These are phyloP conservation scores for Daldinia bambusicola DNA, from an alignment of 495 filamentous ascomycete species.

Conservation along the genomic window DNA sequence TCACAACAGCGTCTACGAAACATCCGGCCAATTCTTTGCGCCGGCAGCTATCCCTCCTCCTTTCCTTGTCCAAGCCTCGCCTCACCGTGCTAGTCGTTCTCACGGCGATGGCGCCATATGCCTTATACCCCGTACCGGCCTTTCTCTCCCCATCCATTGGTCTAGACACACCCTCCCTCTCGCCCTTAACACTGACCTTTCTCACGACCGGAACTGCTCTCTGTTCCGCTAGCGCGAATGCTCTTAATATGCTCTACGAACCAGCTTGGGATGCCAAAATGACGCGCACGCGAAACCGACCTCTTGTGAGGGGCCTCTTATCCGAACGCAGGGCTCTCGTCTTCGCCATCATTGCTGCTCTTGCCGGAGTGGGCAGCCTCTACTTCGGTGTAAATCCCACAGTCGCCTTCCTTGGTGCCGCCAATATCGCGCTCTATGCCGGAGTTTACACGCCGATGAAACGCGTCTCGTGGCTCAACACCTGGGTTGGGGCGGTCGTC, in stretches of 20 bases:
- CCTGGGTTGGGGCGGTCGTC: slow-evolving; percentile 93
- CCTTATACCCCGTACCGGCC: slow-evolving; percentile 86
- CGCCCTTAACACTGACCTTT: slow-evolving; percentile 89
- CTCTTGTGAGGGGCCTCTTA: slow-evolving; percentile 85
- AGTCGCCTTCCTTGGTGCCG: slow-evolving; percentile 81
- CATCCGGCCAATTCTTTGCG: slow-evolving; percentile 74
- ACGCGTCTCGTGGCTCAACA: slow-evolving; percentile 85
- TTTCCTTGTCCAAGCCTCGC: slow-evolving; percentile 93
- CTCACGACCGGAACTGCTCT: slow-evolving; percentile 90
- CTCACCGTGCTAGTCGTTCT: slow-evolving; percentile 92
- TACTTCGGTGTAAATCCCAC: slow-evolving; percentile 96
- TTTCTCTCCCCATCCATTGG: slow-evolving; percentile 76
- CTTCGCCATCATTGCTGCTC: slow-evolving; percentile 79
- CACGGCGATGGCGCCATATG: slow-evolving; percentile 90
- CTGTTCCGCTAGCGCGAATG: slow-evolving; percentile 86
- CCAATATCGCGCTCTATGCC: slow-evolving; percentile 90
- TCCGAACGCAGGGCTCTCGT: slow-evolving; percentile 76
- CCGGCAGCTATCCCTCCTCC: slow-evolving; percentile 81
- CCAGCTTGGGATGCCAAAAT: slow-evolving; percentile 90
- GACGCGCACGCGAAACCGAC: slow-evolving; percentile 88
- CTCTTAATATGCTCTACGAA: slow-evolving; percentile 97
- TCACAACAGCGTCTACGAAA: slow-evolving; percentile 77
- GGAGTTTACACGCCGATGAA: slow-evolving; percentile 94
- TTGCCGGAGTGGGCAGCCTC: slow-evolving; percentile 71
- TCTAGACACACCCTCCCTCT: slow-evolving; percentile 78